Evolutionary conservation across 2,329 filamentous ascomycete genomes (phyloP), one percentile per base, ranked within the genome.

Genomic region (Aspergillus terreus): DNA sequence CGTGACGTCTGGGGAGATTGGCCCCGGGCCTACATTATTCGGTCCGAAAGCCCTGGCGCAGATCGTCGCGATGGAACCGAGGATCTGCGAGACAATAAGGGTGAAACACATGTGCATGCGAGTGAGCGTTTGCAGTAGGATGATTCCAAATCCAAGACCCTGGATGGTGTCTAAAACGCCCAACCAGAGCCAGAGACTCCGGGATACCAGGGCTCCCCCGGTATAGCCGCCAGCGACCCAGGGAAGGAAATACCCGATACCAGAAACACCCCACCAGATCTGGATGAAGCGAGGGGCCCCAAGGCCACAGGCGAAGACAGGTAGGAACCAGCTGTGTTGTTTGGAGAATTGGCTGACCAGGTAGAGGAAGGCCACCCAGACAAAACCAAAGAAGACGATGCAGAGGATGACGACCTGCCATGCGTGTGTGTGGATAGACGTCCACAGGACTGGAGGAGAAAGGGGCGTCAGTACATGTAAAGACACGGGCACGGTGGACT

Each of bases 121-220:
- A 1, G 84, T 86, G 57, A 85, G 68, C 0, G 83, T 86, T 63
- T 85, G 82, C 40, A 87, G 68, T 4, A 87, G 72, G 47, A 87
- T 82, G 83, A 86, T 87, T 49, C 84, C 84, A 49, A 87, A 80
- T 2, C 84, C 84, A 2, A 86, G 79, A 36, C 83, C 82, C 64
- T 87, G 84, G 6, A 87, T 70, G 9, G 81, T 77, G 58, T 87
- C 84, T 9, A 87, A 72, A 4, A 86, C 76, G 38, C 84, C 84
- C 0, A 87, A 77, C 83, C 84, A 87, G 10, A 87, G 74, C 84
- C 84, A 87, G 4, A 86, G 68, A 50, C 74, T 71, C 40, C 84
- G 75, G 2, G 81, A 80, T 7, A 82, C 67, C 1, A 86, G 64
- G 0, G 84, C 81, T 3, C 79, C 77, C 6, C 77, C 74, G 0